Evolutionary conservation across 2,329 filamentous ascomycete species (phyloP).

Genomic region (Cladophialophora bantiana): DNA sequence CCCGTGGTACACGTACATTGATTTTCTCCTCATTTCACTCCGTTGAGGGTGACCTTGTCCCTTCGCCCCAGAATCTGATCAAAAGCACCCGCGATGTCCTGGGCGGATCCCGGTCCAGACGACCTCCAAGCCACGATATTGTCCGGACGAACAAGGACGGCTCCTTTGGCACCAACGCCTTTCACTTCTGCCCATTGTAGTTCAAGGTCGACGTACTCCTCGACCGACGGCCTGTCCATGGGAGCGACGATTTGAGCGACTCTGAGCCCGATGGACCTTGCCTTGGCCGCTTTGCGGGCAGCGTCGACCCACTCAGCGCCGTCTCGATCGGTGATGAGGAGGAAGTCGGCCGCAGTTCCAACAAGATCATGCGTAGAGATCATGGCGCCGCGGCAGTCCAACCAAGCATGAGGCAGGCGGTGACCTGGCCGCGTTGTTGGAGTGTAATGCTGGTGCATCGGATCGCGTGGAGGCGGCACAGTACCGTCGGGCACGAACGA

Average conservation of each 20-base stretch:
- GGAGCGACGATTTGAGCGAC: too few relatives aligned
- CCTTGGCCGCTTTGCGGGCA: neutral
- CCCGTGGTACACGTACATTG: too few relatives aligned
- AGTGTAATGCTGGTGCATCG: neutral
- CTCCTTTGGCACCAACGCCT: neutral
- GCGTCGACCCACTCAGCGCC: neutral
- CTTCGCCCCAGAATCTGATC: too few relatives aligned
- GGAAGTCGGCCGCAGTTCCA: neutral
- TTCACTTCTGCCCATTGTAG: neutral
- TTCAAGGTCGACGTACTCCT: neutral
- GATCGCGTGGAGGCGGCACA: neutral
- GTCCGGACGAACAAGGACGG: neutral
- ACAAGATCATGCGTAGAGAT: neutral
- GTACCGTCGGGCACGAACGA: neutral
- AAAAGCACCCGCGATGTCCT: too few relatives aligned
- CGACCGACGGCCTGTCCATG: too few relatives aligned
- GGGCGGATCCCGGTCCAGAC: neutral
- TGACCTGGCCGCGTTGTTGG: conserved; percentile 11
- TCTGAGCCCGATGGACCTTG: too few relatives aligned
- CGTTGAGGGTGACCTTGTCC: too few relatives aligned
- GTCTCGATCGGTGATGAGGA: neutral
- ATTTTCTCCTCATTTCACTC: too few relatives aligned
- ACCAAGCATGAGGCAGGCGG: conserved; percentile 14
- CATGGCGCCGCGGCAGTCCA: neutral
- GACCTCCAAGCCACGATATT: conserved; percentile 2